Conservation (phyloP, 2,329 filamentous ascomycete species). For the Colletotrichum lindemuthianum region DNA sequence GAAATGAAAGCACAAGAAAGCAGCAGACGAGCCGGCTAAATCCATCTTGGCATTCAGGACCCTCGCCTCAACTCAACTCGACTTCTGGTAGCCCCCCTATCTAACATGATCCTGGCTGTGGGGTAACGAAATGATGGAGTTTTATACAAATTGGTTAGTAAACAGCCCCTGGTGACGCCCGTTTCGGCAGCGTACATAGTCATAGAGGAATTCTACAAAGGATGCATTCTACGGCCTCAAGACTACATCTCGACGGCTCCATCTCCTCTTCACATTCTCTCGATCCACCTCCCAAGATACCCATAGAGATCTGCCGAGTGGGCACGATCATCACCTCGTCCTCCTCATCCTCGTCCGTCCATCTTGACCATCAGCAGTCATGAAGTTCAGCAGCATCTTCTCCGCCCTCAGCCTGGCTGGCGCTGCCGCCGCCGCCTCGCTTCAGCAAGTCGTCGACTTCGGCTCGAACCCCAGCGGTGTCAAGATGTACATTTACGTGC, state of each 20-base stretch:
- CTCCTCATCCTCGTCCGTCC: background rate
- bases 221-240: background rate
- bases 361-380: background rate
- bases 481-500: constrained; percentile 46
- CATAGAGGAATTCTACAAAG: constrained; percentile 25
- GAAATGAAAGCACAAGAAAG: too few species aligned
- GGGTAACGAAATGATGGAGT: constrained; percentile 28
- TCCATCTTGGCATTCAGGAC: background rate
- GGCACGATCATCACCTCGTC: constrained; percentile 1
- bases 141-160: background rate
- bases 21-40: constrained; percentile 24
- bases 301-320: background rate
- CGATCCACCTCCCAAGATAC: background rate
- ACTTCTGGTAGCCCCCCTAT: constrained; percentile 3
- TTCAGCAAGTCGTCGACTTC: constrained; percentile 43
- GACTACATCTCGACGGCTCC: background rate
- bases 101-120: constrained; percentile 20
- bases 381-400: constrained; percentile 33
- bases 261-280: background rate
- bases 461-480: constrained; percentile 42
- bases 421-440: constrained; percentile 37
- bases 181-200: background rate
- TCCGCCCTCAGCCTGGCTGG: constrained; percentile 36
- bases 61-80: background rate
- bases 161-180: background rate